phyloP scores from a whole-genome alignment of 176 grass and related monocot genomes.

The Oryza australiensis region DNA sequence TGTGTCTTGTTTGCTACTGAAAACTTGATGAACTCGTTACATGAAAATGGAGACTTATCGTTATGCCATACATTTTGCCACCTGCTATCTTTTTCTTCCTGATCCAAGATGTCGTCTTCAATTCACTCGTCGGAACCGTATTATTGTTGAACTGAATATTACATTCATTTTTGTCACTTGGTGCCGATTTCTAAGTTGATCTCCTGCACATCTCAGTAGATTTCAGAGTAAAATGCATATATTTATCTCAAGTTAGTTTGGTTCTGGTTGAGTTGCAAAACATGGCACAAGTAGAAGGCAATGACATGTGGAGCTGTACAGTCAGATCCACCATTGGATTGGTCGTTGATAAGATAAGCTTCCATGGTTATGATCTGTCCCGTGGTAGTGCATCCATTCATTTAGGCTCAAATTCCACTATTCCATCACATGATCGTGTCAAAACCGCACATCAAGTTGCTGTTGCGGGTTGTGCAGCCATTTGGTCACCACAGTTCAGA shows the following conservation, averaged over 20 bases:
- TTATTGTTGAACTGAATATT: not conserved
- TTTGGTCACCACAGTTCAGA: not conserved
- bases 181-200: not conserved
- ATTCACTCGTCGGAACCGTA: not conserved
- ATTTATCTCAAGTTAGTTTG: not conserved
- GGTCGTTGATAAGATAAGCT: not conserved
- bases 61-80: constrained; percentile 25
- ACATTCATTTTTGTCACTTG: too few species aligned
- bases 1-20: constrained; percentile 46
- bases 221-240: not conserved
- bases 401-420: not conserved
- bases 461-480: not conserved
- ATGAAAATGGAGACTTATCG: constrained; percentile 35
- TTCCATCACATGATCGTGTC: not conserved
- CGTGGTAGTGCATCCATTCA: not conserved
- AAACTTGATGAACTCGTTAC: constrained; percentile 29
- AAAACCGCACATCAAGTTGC: not conserved
- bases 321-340: not conserved
- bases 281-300: not conserved
- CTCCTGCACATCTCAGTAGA: not conserved
- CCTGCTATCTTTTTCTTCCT: not conserved
- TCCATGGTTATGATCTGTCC: not conserved
- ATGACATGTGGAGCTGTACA: not conserved
- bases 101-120: not conserved
- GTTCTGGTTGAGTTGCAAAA: not conserved